A percentile compares a stretch with the other conserved stretches of the same genome.
Evolutionary conservation across 805 yeast genomes (phyloP).

Genomic region (Spathaspora passalidarum): DNA sequence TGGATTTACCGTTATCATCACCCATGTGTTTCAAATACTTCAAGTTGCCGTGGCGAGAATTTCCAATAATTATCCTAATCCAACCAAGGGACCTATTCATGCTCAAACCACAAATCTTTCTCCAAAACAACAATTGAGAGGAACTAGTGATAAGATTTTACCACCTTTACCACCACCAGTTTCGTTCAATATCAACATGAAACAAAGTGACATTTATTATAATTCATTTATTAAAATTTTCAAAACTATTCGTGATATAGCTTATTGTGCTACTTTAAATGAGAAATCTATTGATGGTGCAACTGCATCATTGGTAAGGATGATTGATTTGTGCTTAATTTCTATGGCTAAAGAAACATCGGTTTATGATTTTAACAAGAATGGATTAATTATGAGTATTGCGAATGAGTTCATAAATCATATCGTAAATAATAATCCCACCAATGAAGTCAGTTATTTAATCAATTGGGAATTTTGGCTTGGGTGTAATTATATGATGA

Average conservation of each 20-base stretch:
- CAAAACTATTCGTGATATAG: conserved; percentile 35
- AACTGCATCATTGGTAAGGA: conserved; percentile 13
- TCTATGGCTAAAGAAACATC: conserved; percentile 32
- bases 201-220: conserved; percentile 33
- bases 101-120: not conserved
- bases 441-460: conserved; percentile 7
- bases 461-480: conserved; percentile 82
- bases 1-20: conserved; percentile 43
- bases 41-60: conserved; percentile 26
- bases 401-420: conserved; percentile 38
- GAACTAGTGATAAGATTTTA: conserved; percentile 3
- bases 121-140: not conserved
- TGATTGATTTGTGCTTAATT: conserved; percentile 33
- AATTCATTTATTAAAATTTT: conserved; percentile 40
- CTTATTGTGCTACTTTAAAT: conserved; percentile 15
- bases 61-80: conserved; percentile 12
- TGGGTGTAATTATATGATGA: conserved; percentile 52
- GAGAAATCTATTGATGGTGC: conserved; percentile 9
- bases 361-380: conserved; percentile 36
- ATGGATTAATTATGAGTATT: conserved; percentile 39
- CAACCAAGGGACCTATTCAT: conserved; percentile 2
- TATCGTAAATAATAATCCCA: conserved; percentile 18
- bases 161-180: conserved; percentile 6
- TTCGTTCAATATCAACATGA: conserved; percentile 8
- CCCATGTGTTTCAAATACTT: conserved; percentile 46